A percentile compares a stretch with the other conserved stretches of the same genome.
Conservation (phyloP, 2,329 filamentous ascomycete genomes). For the Exophiala sp. region DNA sequence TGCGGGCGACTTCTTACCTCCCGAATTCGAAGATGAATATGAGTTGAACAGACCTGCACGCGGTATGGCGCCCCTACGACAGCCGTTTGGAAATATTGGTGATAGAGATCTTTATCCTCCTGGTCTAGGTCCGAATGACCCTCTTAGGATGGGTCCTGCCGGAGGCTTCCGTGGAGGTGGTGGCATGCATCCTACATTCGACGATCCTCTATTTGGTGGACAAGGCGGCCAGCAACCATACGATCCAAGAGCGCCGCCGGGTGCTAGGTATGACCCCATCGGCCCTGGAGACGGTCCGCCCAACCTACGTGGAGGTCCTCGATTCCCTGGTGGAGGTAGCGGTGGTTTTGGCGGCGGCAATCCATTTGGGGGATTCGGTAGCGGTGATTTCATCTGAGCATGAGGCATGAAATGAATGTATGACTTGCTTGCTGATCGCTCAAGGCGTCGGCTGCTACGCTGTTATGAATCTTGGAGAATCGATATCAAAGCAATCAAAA, state of each 20-base stretch:
- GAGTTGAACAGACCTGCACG: constrained; percentile 70
- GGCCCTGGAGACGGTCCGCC: constrained; percentile 63
- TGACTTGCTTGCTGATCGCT: neutral
- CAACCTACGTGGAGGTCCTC: constrained; percentile 44
- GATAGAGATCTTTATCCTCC: constrained; percentile 84
- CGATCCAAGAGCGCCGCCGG: constrained; percentile 75
- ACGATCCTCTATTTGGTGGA: constrained; percentile 79
- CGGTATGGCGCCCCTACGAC: constrained; percentile 38
- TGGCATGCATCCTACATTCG: constrained; percentile 95
- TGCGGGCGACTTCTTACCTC: constrained; percentile 72
- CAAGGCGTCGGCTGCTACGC: neutral
- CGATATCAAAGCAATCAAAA: neutral
- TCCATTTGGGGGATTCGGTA: constrained; percentile 60
- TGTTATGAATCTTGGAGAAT: neutral
- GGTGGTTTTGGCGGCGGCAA: constrained; percentile 41
- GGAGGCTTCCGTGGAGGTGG: constrained; percentile 61
- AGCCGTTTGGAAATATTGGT: constrained; percentile 60
- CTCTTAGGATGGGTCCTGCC: constrained; percentile 65
- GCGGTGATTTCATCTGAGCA: constrained; percentile 53
- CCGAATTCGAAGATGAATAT: constrained; percentile 89
- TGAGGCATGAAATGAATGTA: neutral
- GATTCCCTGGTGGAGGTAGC: constrained; percentile 47
- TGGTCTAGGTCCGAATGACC: constrained; percentile 80
- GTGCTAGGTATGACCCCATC: constrained; percentile 85
- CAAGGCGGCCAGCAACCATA: constrained; percentile 51